A percentile compares a stretch with the other conserved stretches of the same genome.
These are phyloP conservation scores for Phialocephala subalpina DNA, from an alignment of 2,329 filamentous ascomycete species.

Conservation along the genomic window DNA sequence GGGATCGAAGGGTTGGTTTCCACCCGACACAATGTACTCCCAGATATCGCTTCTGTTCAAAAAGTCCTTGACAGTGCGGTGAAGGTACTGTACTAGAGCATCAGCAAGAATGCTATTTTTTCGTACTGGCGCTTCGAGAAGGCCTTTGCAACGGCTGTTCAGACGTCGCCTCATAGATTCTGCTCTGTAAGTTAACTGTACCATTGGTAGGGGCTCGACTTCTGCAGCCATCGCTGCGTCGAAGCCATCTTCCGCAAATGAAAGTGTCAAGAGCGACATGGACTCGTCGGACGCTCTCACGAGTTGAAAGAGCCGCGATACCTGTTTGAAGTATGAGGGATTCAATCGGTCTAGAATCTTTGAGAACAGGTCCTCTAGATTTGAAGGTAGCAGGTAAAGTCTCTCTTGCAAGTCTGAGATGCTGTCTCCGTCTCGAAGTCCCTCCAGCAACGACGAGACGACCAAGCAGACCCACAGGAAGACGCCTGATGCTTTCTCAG, in stretches of 20 bases:
- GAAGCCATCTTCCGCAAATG: constrained; percentile 20
- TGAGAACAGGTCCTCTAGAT: constrained; percentile 19
- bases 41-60: too few species aligned
- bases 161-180: too few species aligned
- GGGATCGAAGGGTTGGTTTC: too few species aligned
- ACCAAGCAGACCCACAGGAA: constrained; percentile 31
- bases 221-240: constrained; percentile 12
- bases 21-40: too few species aligned
- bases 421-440: constrained; percentile 20
- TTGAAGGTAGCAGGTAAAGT: constrained; percentile 11
- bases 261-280: constrained; percentile 19
- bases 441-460: constrained; percentile 23
- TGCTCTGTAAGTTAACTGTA: too few species aligned
- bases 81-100: too few species aligned
- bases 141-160: too few species aligned
- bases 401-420: constrained; percentile 18
- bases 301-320: constrained; percentile 23
- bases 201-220: neutral
- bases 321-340: constrained; percentile 18
- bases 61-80: too few species aligned
- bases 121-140: too few species aligned
- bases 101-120: too few species aligned
- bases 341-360: constrained; percentile 26
- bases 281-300: constrained; percentile 11
- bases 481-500: constrained; percentile 18